Percentiles rank a stretch among this genome's conserved stretches.
These are phyloP conservation scores for Trichoderma citrinoviride DNA, from an alignment of 2,329 filamentous ascomycete species.

Conservation along the genomic window DNA sequence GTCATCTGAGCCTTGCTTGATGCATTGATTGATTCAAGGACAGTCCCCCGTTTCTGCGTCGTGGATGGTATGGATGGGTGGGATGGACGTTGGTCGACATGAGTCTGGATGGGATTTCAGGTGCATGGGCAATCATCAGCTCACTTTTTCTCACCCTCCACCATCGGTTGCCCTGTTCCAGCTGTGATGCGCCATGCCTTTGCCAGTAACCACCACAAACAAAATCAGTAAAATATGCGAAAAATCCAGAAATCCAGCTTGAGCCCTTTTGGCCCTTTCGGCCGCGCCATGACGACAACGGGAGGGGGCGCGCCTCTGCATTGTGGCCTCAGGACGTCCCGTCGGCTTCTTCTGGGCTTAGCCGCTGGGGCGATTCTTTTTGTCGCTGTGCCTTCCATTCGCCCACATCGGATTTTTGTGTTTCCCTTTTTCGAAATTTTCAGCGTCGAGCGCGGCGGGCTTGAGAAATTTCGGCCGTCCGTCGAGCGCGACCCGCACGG, in stretches of 20 bases:
- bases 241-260: no score
- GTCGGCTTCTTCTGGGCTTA: background rate
- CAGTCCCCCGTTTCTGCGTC: background rate
- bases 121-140: constrained; percentile 12
- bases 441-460: constrained; percentile 12
- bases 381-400: background rate
- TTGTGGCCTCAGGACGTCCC: no score
- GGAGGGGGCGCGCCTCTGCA: no score
- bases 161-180: constrained; percentile 13
- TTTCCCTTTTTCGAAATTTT: background rate
- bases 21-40: background rate
- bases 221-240: background rate
- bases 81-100: background rate
- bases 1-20: background rate
- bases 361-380: background rate
- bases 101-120: background rate
- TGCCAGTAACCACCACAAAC: background rate
- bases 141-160: constrained; percentile 8
- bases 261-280: background rate
- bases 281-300: constrained; percentile 16
- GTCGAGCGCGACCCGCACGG: background rate
- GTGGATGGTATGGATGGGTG: background rate
- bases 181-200: constrained; percentile 4
- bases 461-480: background rate
- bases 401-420: background rate